A percentile compares a stretch with the other conserved stretches of the same genome.
Conservation (phyloP, 768 basidiomycete genomes). For the Coprinopsis strossmayeri region DNA sequence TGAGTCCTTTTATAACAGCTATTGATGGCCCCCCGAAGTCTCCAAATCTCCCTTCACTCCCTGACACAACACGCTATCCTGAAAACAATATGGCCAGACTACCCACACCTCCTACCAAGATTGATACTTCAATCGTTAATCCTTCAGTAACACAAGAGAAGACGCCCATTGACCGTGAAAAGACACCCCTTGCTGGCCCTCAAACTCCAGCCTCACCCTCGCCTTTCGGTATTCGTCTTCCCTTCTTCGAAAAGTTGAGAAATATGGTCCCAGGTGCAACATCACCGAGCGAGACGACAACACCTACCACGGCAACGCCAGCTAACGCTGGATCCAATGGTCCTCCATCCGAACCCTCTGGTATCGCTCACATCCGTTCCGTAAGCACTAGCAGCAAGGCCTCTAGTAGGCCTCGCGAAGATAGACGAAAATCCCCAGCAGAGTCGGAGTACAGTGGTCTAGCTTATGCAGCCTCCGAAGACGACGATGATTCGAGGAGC, state of each 20-base stretch:
- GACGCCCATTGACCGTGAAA: constrained; percentile 9
- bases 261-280: constrained; percentile 25
- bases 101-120: constrained; percentile 21
- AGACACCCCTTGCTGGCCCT: constrained; percentile 4
- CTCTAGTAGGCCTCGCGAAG: constrained; percentile 13
- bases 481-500: constrained; percentile 26
- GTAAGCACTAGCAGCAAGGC: constrained; percentile 14
- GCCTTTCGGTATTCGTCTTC: constrained; percentile 31
- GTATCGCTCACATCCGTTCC: constrained; percentile 1
- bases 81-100: constrained; percentile 10
- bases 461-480: constrained; percentile 45
- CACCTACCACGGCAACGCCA: constrained; percentile 1
- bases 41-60: constrained; percentile 38
- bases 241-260: constrained; percentile 55
- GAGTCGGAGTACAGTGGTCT: constrained; percentile 42
- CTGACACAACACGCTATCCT: constrained; percentile 32
- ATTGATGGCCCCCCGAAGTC: constrained; percentile 39
- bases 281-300: constrained; percentile 2
- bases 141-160: constrained; percentile 8
- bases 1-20: constrained; percentile 17
- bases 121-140: constrained; percentile 11
- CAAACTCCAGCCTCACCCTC: constrained; percentile 19
- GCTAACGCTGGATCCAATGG: not conserved
- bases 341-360: constrained; percentile 1
- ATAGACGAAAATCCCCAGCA: constrained; percentile 24